These are phyloP conservation scores for Myxozyma neotropica DNA, from an alignment of 805 yeast genomes.

Conservation along the genomic window DNA sequence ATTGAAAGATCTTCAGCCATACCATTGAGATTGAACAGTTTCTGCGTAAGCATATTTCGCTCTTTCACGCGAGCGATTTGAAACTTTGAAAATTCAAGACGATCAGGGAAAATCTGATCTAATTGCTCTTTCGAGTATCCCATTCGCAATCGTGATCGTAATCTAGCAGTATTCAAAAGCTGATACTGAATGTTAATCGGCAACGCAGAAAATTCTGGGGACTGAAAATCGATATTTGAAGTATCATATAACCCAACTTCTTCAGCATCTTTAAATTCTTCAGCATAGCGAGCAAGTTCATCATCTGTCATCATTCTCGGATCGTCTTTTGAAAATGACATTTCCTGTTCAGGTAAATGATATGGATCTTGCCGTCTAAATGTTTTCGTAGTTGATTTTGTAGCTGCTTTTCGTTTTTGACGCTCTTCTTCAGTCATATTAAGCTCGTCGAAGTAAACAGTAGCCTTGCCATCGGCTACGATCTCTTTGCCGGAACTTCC, in stretches of 20 bases:
- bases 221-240: constrained; percentile 73
- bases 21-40: constrained; percentile 80
- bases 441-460: constrained; percentile 29
- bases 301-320: constrained; percentile 72
- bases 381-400: constrained; percentile 18
- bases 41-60: constrained; percentile 86
- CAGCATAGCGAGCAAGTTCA: constrained; percentile 65
- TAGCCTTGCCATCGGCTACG: constrained; percentile 10
- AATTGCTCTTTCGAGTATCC: constrained; percentile 92
- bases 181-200: constrained; percentile 88
- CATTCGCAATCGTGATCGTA: constrained; percentile 88
- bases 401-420: constrained; percentile 8
- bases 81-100: constrained; percentile 87
- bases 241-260: constrained; percentile 45
- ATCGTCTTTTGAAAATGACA: constrained; percentile 51
- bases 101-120: constrained; percentile 75
- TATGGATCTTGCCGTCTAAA: constrained; percentile 75
- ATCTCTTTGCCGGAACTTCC: constrained; percentile 7
- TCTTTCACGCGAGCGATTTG: constrained; percentile 92
- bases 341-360: constrained; percentile 72
- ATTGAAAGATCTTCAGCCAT: constrained; percentile 56
- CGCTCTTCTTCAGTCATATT: constrained; percentile 26
- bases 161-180: constrained; percentile 76
- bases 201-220: constrained; percentile 71
- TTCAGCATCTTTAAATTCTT: constrained; percentile 59